Conservation (phyloP, 1,139 yeast species). For the Suhomyces ambrosiae region DNA sequence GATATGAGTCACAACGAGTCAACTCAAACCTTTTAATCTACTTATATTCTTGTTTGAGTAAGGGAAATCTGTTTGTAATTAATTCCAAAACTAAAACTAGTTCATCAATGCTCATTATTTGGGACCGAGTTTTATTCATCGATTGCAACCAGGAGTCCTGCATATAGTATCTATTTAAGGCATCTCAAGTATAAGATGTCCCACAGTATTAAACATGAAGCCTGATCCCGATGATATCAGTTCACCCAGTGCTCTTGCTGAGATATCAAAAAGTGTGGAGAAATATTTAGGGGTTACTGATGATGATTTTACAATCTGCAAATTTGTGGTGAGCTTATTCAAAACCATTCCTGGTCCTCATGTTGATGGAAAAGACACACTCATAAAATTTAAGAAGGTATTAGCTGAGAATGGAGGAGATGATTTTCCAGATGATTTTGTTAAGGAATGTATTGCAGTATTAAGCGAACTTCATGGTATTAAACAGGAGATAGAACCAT, state of each 20-base stretch:
- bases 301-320: slow-evolving; percentile 55
- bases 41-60: no score
- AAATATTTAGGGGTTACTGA: slow-evolving; percentile 17
- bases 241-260: neutral
- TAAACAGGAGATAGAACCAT: neutral
- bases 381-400: slow-evolving; percentile 41
- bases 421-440: slow-evolving; percentile 50
- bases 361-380: slow-evolving; percentile 13
- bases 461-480: neutral
- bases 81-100: no score
- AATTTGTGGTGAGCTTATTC: slow-evolving; percentile 56
- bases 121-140: no score
- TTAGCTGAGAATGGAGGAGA: slow-evolving; percentile 65
- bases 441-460: slow-evolving; percentile 37
- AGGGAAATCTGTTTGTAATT: no score
- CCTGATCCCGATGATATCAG: neutral
- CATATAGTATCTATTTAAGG: neutral
- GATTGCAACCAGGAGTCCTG: slow-evolving; percentile 2
- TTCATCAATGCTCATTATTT: no score
- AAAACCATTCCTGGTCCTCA: slow-evolving; percentile 14
- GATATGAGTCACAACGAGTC: no score
- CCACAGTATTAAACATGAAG: slow-evolving; percentile 1
- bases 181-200: neutral
- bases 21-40: no score
- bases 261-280: slow-evolving; percentile 6